Evolutionary conservation across 2,329 filamentous ascomycete species (phyloP).

Genomic region (Lasiodiplodia theobromae): DNA sequence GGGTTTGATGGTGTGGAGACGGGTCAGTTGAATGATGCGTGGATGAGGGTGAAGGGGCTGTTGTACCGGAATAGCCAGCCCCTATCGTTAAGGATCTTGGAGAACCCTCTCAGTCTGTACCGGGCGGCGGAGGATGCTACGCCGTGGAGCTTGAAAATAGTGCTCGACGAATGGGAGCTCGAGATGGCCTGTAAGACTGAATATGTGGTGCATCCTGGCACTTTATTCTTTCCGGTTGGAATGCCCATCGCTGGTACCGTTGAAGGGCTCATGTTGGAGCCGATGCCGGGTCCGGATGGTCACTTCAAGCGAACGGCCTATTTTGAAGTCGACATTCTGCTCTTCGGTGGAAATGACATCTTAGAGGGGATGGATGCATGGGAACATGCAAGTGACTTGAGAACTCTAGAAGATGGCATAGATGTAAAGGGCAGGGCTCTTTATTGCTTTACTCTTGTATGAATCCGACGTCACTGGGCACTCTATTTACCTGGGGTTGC

Average conservation of each 20-base stretch:
- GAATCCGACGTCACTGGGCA: background rate
- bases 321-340: background rate
- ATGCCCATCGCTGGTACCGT: conserved; percentile 1
- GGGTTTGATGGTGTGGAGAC: background rate
- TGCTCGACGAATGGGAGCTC: conserved; percentile 1
- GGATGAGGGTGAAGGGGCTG: background rate
- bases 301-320: background rate
- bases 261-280: conserved; percentile 3
- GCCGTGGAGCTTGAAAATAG: background rate
- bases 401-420: background rate
- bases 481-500: no score
- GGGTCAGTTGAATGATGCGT: background rate
- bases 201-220: background rate
- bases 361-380: background rate
- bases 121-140: background rate
- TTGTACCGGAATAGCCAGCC: background rate
- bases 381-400: background rate
- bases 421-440: background rate
- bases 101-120: background rate
- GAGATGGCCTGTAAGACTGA: background rate
- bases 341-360: background rate
- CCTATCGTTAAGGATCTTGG: background rate
- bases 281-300: background rate
- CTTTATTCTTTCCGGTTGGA: background rate
- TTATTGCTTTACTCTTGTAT: conserved; percentile 1